Conservation (phyloP, 2,329 filamentous ascomycete genomes). For the Botrytis elliptica region DNA sequence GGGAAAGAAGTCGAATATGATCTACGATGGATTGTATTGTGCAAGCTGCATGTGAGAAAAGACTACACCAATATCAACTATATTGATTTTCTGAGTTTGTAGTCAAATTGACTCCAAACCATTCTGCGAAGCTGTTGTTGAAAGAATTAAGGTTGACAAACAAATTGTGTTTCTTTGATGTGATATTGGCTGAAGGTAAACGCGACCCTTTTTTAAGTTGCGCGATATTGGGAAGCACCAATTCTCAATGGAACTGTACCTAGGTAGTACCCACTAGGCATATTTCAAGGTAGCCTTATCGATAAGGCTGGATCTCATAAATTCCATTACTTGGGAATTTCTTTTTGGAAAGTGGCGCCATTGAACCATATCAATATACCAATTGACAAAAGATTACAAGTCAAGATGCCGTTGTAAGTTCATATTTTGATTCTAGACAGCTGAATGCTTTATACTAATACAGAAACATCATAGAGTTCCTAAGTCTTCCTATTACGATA, state of each 20-base stretch:
- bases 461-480: conserved; percentile 49
- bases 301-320: conserved; percentile 16
- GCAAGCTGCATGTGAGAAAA: conserved; percentile 29
- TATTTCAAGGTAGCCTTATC: conserved; percentile 16
- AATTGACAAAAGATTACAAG: neutral
- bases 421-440: neutral
- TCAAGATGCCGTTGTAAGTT: conserved; percentile 20
- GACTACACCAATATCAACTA: conserved; percentile 19
- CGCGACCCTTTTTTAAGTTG: conserved; percentile 11
- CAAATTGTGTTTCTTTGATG: conserved; percentile 19
- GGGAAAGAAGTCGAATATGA: conserved; percentile 23
- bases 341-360: conserved; percentile 19
- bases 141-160: conserved; percentile 12
- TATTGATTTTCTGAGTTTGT: conserved; percentile 3
- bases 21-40: conserved; percentile 30
- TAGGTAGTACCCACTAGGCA: neutral
- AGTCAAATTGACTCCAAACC: conserved; percentile 4
- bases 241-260: neutral
- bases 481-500: conserved; percentile 86
- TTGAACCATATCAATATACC: conserved; percentile 1
- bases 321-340: neutral
- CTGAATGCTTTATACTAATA: neutral
- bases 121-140: conserved; percentile 14
- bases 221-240: neutral
- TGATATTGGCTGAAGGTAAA: conserved; percentile 4